Percentiles rank a stretch among this genome's conserved stretches.
Conservation (phyloP, 2,329 filamentous ascomycete species). For the Nannizziopsis barbatae region DNA sequence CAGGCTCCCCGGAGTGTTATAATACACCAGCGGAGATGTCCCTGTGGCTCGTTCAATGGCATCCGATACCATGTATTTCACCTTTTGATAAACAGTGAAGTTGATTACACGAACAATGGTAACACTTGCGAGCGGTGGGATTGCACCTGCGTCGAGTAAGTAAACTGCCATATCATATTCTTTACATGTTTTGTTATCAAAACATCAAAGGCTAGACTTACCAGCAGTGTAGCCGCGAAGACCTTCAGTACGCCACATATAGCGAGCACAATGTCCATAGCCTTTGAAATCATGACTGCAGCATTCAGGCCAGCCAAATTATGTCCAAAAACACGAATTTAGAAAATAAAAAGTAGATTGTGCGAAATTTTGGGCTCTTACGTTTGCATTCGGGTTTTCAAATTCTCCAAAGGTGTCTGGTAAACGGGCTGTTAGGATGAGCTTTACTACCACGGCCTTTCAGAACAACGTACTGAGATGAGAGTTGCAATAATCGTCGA, state of each 20-base stretch:
- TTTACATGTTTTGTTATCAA: conserved; percentile 2
- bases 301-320: neutral
- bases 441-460: neutral
- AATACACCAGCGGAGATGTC: conserved; percentile 30
- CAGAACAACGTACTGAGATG: conserved; percentile 32
- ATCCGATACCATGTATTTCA: conserved; percentile 33
- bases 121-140: conserved; percentile 36
- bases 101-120: conserved; percentile 37
- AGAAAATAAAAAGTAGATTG: neutral
- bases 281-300: conserved; percentile 36
- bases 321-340: neutral
- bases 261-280: conserved; percentile 33
- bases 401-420: conserved; percentile 38
- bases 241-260: conserved; percentile 39
- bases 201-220: conserved; percentile 18
- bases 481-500: conserved; percentile 37
- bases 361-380: conserved; percentile 20
- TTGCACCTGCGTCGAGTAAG: conserved; percentile 26
- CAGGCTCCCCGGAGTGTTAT: conserved; percentile 33
- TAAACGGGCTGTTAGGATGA: conserved; percentile 2
- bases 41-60: conserved; percentile 33
- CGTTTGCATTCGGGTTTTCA: conserved; percentile 43
- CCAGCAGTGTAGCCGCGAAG: conserved; percentile 39
- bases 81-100: conserved; percentile 37
- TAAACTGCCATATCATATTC: neutral